Evolutionary conservation across 2,329 filamentous ascomycete genomes (phyloP), one percentile per base, ranked within the genome.

Genomic region (Claviceps capensis): DNA sequence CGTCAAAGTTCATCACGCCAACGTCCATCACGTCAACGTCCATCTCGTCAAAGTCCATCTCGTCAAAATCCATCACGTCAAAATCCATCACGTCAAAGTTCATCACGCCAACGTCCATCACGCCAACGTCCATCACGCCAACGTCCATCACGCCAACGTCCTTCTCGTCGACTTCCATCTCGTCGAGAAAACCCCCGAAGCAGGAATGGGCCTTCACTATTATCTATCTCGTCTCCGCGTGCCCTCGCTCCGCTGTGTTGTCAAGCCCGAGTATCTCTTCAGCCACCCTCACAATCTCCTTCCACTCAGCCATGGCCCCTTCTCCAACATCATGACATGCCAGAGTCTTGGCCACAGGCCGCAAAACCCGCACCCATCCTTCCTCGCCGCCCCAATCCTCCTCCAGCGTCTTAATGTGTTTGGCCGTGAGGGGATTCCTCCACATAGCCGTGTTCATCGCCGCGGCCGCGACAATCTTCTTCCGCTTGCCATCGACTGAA

Each of bases 391-490:
- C 83, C 88, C 89, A 95, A 53, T 89, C 85, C 47, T 85, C 77
- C 56, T 83, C 76, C 47, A 96, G 69, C 0, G 85, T 71, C 42
- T 70, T 70, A 40, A 95, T 68, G 57, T 95, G 88, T 56, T 78
- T 80, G 48, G 69, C 74, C 1, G 90, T 95, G 46, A 95, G 72
- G 2, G 89, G 90, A 63, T 96, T 88, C 52, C 75, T 73, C 85
- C 86, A 95, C 90, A 95, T 95, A 4, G 83, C 82, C 23, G 81
- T 88, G 65, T 96, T 95, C 88, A 95, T 95, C 34, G 85, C 82
- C 1, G 84, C 83, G 2, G 86, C 86, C 0, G 91, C 85, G 1
- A 93, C 61, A 38, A 95, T 88, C 56, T 83, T 84, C 65, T 75
- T 79, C 50, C 63, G 66, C 5, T 44, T 48, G 16, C 63, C 67